phyloP scores from a whole-genome alignment of 2,329 filamentous ascomycete species.

The Myriosclerotinia curreyana region DNA sequence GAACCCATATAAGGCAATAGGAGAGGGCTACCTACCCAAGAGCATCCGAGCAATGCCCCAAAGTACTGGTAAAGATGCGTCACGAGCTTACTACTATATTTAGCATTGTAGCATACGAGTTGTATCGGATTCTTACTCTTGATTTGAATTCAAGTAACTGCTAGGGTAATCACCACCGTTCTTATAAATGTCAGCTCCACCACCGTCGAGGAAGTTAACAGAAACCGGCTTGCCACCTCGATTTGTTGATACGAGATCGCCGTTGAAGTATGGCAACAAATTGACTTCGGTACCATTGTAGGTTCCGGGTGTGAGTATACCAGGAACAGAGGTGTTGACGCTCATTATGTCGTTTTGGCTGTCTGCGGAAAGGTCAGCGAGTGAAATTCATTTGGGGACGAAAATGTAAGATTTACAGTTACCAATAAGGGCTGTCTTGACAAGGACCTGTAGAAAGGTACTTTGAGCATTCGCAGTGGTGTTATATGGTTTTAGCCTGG shows the following conservation, averaged over 20 bases:
- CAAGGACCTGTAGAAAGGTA: conserved; percentile 53
- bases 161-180: too few species aligned
- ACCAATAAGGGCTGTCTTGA: conserved; percentile 64
- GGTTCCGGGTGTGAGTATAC: conserved; percentile 53
- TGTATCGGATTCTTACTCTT: conserved; percentile 47
- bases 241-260: conserved; percentile 53
- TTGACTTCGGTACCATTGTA: conserved; percentile 53
- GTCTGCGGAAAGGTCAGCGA: conserved; percentile 40
- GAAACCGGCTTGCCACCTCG: conserved; percentile 45
- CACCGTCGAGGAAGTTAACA: conserved; percentile 61
- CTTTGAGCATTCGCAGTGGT: conserved; percentile 59
- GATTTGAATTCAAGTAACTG: conserved; percentile 43
- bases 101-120: conserved; percentile 16
- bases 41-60: conserved; percentile 56
- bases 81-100: conserved; percentile 45
- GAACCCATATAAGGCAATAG: conserved; percentile 50
- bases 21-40: conserved; percentile 47
- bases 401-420: conserved; percentile 46
- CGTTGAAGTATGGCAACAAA: conserved; percentile 59
- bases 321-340: conserved; percentile 51
- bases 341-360: conserved; percentile 47
- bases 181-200: conserved; percentile 48
- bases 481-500: conserved; percentile 43
- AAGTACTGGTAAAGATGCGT: conserved; percentile 63
- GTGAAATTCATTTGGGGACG: not conserved